These are phyloP conservation scores for Hylodesmum podocarpum DNA, from an alignment of 306 rosid genomes.

Conservation along the genomic window DNA sequence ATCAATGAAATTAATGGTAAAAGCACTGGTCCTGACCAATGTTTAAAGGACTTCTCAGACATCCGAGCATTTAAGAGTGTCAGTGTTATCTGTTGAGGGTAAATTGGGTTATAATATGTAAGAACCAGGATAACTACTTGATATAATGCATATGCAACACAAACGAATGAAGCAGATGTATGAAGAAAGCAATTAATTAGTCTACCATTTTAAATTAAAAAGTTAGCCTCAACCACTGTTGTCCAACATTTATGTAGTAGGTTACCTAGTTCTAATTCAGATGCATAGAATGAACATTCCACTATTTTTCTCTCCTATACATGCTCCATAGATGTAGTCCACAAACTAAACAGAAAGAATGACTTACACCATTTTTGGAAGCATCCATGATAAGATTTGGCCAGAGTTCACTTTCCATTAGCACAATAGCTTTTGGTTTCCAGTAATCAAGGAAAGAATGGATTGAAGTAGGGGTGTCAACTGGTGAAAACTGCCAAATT, in stretches of 20 bases:
- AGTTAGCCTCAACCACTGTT: background rate
- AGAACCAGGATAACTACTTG: constrained; percentile 26
- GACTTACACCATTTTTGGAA: constrained; percentile 74
- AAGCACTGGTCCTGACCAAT: constrained; percentile 68
- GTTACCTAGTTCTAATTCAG: constrained; percentile 4
- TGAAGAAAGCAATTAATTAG: background rate
- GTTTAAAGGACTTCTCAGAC: constrained; percentile 67
- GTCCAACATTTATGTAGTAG: background rate
- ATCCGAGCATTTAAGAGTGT: constrained; percentile 86
- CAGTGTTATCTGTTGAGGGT: constrained; percentile 59
- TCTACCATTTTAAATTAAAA: background rate
- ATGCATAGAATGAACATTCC: background rate
- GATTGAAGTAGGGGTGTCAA: constrained; percentile 71
- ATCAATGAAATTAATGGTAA: constrained; percentile 80
- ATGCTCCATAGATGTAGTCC: background rate
- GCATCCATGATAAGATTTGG: constrained; percentile 91
- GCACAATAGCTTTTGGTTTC: constrained; percentile 73
- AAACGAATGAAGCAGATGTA: constrained; percentile 6
- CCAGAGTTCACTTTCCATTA: constrained; percentile 94
- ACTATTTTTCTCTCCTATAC: background rate
- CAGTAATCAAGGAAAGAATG: constrained; percentile 71
- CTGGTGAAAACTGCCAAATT: constrained; percentile 69
- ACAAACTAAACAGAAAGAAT: constrained; percentile 8
- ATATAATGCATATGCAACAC: background rate
- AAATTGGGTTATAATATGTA: background rate